Evolutionary conservation across 768 basidiomycete species (phyloP).

Genomic region (Boletus rubropictus): DNA sequence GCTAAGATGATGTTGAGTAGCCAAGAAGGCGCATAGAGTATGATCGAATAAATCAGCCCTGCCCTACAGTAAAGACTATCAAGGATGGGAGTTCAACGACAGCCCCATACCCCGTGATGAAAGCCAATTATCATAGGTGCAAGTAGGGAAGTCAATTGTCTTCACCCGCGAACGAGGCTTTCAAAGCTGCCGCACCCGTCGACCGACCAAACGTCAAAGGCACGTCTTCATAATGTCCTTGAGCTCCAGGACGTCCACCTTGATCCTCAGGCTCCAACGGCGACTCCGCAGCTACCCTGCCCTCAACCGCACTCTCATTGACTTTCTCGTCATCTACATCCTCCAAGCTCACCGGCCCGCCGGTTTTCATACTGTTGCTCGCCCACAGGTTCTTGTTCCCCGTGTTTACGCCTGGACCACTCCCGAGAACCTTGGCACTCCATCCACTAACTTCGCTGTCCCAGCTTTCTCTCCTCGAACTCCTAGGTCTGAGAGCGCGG

Average conservation of each 20-base stretch:
- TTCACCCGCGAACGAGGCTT: slow-evolving; percentile 1
- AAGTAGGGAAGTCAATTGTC: slow-evolving; percentile 1
- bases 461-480: slow-evolving; percentile 85
- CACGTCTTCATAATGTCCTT: slow-evolving; percentile 12
- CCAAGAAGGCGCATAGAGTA: slow-evolving; percentile 9
- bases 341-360: slow-evolving; percentile 46
- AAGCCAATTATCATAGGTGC: not conserved
- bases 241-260: slow-evolving; percentile 5
- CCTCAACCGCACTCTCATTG: slow-evolving; percentile 15
- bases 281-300: slow-evolving; percentile 9
- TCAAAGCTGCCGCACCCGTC: slow-evolving; percentile 18
- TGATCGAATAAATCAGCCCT: slow-evolving; percentile 5
- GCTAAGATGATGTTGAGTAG: slow-evolving; percentile 2
- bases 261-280: slow-evolving; percentile 4
- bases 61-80: slow-evolving; percentile 6
- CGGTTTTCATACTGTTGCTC: slow-evolving; percentile 55
- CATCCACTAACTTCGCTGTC: slow-evolving; percentile 85
- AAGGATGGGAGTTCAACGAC: not conserved
- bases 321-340: slow-evolving; percentile 33
- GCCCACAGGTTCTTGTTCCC: slow-evolving; percentile 59
- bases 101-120: not conserved
- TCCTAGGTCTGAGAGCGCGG: slow-evolving; percentile 80
- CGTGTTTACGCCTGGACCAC: slow-evolving; percentile 39
- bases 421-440: slow-evolving; percentile 64
- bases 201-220: slow-evolving; percentile 27